Evolutionary conservation across 1,139 yeast genomes (phyloP), one percentile per base, ranked within the genome.

Genomic region (Hanseniaspora uvarum): DNA sequence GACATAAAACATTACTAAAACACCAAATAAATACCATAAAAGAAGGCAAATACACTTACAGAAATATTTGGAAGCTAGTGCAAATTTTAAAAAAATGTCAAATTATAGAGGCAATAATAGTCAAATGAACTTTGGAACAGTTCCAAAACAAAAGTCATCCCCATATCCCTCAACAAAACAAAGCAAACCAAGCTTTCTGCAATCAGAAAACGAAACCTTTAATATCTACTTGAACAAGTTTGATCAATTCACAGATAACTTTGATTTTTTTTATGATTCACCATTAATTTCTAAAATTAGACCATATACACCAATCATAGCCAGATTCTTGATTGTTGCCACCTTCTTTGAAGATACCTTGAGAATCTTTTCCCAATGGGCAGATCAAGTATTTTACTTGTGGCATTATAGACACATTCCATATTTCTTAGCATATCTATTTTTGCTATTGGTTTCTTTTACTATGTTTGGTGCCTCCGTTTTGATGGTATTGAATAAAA

Each of bases 301-400:
- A 66, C 92, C 92, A 0, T 82, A 80, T 60, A 81, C 83, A 34
- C 97, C 97, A 14, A 81, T 83, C 24, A 77, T 92, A 60, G 97
- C 96, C 30, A 77, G 98, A 56, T 81, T 86, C 58, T 78, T 89
- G 62, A 88, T 92, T 60, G 96, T 92, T 57, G 96, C 95, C 53
- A 92, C 98, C 1, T 92, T 89, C 66, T 79, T 81, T 62, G 98
- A 92, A 69, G 98, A 92, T 65, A 80, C 96, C 1, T 68, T 84
- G 56, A 77, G 98, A 68, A 86, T 92, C 63, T 65, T 82, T 57
- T 74, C 88, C 16, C 97, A 89, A 70, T 92, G 97, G 97, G 69
- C 76, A 34, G 95, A 88, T 64, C 98, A 92, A 69, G 87, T 87
- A 31, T 83, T 80, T 66, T 92, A 86, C 68, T 75, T 92, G 62